A percentile compares a stretch with the other conserved stretches of the same genome.
Evolutionary conservation across 345 rosid genomes (phyloP).

Genomic region (Adansonia digitata): DNA sequence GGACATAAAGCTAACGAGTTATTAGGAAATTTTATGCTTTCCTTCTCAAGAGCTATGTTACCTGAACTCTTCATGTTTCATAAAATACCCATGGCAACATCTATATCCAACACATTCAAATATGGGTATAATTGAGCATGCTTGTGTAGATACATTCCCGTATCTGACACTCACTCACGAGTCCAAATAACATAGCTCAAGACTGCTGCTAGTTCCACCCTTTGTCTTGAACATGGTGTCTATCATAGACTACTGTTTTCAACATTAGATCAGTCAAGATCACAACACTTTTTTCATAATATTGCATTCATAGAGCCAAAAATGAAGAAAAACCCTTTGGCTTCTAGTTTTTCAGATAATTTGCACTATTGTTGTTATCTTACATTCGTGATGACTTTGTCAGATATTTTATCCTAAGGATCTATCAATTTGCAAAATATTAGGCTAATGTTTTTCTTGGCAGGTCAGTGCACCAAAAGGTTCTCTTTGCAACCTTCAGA

Average conservation of each 20-base stretch:
- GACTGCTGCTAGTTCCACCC: not conserved
- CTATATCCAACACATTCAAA: no score
- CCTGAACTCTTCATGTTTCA: no score
- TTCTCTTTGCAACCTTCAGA: constrained; percentile 77
- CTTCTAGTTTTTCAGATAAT: not conserved
- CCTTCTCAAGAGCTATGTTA: not conserved
- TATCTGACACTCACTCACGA: no score
- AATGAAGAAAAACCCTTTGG: not conserved
- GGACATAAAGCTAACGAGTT: constrained; percentile 46
- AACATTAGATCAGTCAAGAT: not conserved
- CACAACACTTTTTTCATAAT: not conserved
- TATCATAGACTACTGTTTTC: not conserved
- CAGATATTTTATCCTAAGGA: not conserved
- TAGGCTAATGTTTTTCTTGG: constrained; percentile 31
- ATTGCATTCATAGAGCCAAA: not conserved
- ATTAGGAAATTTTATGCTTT: not conserved
- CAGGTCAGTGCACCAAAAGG: constrained; percentile 93
- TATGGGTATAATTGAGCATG: no score
- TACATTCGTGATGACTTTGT: not conserved
- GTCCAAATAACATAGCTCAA: no score
- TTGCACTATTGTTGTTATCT: not conserved
- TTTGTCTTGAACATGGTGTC: not conserved
- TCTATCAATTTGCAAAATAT: not conserved
- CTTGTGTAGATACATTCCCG: no score
- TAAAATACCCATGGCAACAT: no score